Evolutionary conservation across 805 yeast genomes (phyloP), one percentile per base, ranked within the genome.

Genomic region (Lipomyces chichibuensis): DNA sequence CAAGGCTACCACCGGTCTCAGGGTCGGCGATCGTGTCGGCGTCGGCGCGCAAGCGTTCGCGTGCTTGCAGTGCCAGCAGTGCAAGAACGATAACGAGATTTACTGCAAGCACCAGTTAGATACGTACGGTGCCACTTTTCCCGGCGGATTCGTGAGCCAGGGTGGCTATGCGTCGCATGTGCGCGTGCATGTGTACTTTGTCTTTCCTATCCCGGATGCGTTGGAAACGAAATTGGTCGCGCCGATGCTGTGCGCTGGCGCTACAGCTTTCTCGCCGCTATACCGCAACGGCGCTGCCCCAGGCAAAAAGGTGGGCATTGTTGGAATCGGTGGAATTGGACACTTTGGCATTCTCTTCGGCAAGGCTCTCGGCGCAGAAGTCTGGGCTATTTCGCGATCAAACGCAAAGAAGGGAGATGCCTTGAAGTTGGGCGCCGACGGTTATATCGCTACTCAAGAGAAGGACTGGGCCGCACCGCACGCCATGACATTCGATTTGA

Each of bases 221-320:
- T 73, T 87, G 57, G 81, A 83, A 55, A 79, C 84, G 52, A 83
- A 81, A 32, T 79, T 80, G 25, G 90, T 85, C 49, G 92, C 92
- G 3, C 92, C 93, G 61, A 79, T 89, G 78, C 78, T 88, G 79
- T 89, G 94, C 80, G 93, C 90, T 64, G 94, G 94, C 63, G 78
- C 87, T 74, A 89, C 94, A 8, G 87, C 86, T 4, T 88, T 80
- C 78, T 84, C 90, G 13, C 93, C 93, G 62, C 77, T 89, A 72
- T 79, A 72, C 46, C 76, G 78, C 75, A 80, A 80, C 63, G 82
- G 81, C 43, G 81, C 79, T 72, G 84, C 82, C 63, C 80, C 82
- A 57, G 85, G 85, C 63, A 80, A 80, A 65, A 81, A 78, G 61
- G 88, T 87, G 59, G 90, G 88, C 53, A 78, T 87, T 63, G 81